Evolutionary conservation across 768 basidiomycete genomes (phyloP).

Genomic region (Termitomyces sp.): DNA sequence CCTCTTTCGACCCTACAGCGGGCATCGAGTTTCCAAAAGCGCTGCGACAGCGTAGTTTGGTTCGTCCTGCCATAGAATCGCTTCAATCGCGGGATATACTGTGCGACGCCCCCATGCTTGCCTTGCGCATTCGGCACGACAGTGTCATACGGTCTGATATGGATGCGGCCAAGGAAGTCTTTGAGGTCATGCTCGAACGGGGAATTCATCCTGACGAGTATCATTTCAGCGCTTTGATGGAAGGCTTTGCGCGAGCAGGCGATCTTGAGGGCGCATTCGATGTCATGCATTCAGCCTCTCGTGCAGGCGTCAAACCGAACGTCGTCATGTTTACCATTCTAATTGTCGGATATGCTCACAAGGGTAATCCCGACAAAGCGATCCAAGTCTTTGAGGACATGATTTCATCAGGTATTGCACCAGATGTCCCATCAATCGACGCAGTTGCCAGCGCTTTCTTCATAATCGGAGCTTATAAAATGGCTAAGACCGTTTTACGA

Average conservation of each 20-base stretch:
- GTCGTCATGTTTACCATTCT: conserved; percentile 76
- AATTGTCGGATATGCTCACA: conserved; percentile 67
- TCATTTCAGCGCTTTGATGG: conserved; percentile 75
- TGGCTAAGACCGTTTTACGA: conserved; percentile 53
- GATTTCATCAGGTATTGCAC: conserved; percentile 56
- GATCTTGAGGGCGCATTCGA: conserved; percentile 54
- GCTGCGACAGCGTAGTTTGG: conserved; percentile 26
- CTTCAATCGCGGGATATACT: conserved; percentile 45
- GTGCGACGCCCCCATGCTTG: conserved; percentile 55
- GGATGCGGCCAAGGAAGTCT: conserved; percentile 48
- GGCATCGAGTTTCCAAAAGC: conserved; percentile 37
- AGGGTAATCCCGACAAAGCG: conserved; percentile 51
- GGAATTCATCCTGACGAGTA: conserved; percentile 72
- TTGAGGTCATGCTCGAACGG: conserved; percentile 56
- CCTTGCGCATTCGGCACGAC: conserved; percentile 63
- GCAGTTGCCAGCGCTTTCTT: conserved; percentile 69
- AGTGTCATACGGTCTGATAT: conserved; percentile 50
- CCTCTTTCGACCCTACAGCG: conserved; percentile 47
- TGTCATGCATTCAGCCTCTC: conserved; percentile 49
- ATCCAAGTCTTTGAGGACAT: conserved; percentile 58
- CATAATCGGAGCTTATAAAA: conserved; percentile 45
- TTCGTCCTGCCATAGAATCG: conserved; percentile 42
- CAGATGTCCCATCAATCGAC: conserved; percentile 71
- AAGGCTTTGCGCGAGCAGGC: conserved; percentile 63
- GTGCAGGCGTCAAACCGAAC: conserved; percentile 52